Evolutionary conservation across 2,329 filamentous ascomycete genomes (phyloP).

Genomic region (Paracoccidioides lutzii): DNA sequence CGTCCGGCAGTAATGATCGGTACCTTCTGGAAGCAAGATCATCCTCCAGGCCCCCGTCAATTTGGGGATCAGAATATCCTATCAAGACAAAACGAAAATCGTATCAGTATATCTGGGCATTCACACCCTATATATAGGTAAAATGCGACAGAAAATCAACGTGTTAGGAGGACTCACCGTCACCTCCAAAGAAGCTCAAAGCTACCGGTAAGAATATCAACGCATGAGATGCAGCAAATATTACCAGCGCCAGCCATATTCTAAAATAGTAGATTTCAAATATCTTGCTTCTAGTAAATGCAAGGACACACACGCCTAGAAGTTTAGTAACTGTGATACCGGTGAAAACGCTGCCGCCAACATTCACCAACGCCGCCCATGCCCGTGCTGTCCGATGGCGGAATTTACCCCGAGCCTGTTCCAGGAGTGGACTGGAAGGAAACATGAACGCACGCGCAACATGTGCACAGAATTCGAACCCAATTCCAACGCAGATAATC

Average conservation of each 20-base stretch:
- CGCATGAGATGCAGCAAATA: slow-evolving; percentile 80
- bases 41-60: slow-evolving; percentile 77
- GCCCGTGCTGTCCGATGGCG: slow-evolving; percentile 71
- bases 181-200: slow-evolving; percentile 71
- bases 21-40: slow-evolving; percentile 71
- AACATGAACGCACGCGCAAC: slow-evolving; percentile 95
- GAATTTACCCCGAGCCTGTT: slow-evolving; percentile 65
- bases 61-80: slow-evolving; percentile 77
- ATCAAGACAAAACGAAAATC: slow-evolving; percentile 7
- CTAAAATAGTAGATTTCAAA: slow-evolving; percentile 99
- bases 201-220: slow-evolving; percentile 85
- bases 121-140: neutral
- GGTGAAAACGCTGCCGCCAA: slow-evolving; percentile 86
- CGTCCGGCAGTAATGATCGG: slow-evolving; percentile 62
- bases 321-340: slow-evolving; percentile 96
- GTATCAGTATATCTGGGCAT: slow-evolving; percentile 3
- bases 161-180: slow-evolving; percentile 38
- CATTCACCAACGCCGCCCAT: slow-evolving; percentile 88
- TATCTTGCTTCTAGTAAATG: slow-evolving; percentile 93
- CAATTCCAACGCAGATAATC: slow-evolving; percentile 92
- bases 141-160: neutral
- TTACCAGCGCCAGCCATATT: slow-evolving; percentile 82
- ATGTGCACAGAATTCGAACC: slow-evolving; percentile 94
- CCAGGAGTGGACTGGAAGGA: slow-evolving; percentile 69
- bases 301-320: slow-evolving; percentile 78